A percentile compares a stretch with the other conserved stretches of the same genome.
These are phyloP conservation scores for Solanum chaucha DNA, from an alignment of 257 asterid genomes.

Conservation along the genomic window DNA sequence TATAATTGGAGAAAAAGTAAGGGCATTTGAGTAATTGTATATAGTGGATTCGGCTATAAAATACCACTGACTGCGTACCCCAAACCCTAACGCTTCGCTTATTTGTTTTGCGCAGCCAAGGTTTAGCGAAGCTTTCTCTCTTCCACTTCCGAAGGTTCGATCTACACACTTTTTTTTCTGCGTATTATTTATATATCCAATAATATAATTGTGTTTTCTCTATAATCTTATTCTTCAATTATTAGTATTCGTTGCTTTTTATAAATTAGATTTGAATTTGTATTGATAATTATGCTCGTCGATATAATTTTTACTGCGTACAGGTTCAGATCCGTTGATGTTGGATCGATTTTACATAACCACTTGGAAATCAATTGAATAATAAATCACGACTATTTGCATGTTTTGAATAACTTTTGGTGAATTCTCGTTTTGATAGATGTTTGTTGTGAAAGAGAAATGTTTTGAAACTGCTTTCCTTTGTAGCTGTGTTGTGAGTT, in stretches of 20 bases:
- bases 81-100: background rate
- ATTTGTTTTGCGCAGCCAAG: background rate
- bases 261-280: background rate
- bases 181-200: background rate
- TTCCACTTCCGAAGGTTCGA: background rate
- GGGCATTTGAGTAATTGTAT: background rate
- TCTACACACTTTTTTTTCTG: background rate
- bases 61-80: background rate
- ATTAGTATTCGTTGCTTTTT: background rate
- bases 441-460: background rate
- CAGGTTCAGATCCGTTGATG: background rate
- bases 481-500: background rate
- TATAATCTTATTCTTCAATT: background rate
- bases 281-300: background rate
- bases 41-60: background rate
- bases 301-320: background rate
- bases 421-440: background rate
- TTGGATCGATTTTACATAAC: background rate
- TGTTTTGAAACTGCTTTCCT: background rate
- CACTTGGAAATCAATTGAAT: background rate
- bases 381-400: background rate
- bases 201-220: background rate
- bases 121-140: background rate
- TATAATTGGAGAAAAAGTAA: background rate
- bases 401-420: background rate